Percentiles rank a stretch among this genome's conserved stretches.
phyloP scores from a whole-genome alignment of 345 rosid species.

The Geranium rotundifolium region DNA sequence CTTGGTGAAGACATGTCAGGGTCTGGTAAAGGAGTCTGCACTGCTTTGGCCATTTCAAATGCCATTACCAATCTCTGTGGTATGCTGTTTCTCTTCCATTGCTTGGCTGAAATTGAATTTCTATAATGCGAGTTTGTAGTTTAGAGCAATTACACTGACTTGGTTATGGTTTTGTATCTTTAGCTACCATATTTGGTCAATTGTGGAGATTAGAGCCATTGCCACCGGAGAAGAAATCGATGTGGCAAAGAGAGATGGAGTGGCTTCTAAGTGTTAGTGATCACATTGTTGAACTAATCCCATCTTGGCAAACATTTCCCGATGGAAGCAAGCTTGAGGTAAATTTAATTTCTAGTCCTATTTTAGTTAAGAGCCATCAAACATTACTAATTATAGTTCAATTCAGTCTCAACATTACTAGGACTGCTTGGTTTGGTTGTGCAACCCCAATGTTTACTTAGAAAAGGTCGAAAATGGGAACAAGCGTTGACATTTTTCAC shows the following conservation, averaged over 20 bases:
- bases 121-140: background rate
- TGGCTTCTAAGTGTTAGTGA: constrained; percentile 12
- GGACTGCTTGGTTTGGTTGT: background rate
- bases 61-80: constrained; percentile 39
- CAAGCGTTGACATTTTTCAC: background rate
- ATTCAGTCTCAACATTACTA: background rate
- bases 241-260: constrained; percentile 34
- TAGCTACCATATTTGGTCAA: constrained; percentile 37
- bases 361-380: background rate
- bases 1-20: constrained; percentile 45
- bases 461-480: background rate
- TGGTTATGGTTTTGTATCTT: too few relatives aligned
- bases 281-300: constrained; percentile 12
- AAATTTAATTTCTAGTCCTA: background rate
- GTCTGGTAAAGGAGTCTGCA: constrained; percentile 34
- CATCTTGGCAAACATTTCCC: constrained; percentile 11
- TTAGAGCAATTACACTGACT: background rate
- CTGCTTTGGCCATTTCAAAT: constrained; percentile 32
- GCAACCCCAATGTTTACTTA: background rate
- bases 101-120: too few relatives aligned
- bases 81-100: background rate
- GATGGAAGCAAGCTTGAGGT: constrained; percentile 15
- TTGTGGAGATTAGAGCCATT: constrained; percentile 37
- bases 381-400: background rate
- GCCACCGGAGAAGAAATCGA: constrained; percentile 26